Conservation (phyloP, 2,329 filamentous ascomycete species). For the Hymenoscyphus infarciens region DNA sequence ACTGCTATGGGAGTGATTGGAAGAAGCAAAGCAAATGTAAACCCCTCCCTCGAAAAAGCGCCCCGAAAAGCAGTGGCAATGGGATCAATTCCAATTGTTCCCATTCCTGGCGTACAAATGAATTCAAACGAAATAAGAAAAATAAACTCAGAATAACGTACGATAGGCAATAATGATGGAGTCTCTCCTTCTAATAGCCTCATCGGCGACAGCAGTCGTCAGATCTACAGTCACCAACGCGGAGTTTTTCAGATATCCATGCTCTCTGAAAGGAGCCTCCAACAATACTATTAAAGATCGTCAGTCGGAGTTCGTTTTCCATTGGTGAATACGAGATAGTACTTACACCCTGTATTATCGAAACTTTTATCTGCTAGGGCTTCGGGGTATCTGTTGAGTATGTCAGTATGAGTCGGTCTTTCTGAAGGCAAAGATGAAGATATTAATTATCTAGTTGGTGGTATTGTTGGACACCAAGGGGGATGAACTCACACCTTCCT, state of each 20-base stretch:
- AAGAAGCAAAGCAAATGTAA: background rate
- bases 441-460: background rate
- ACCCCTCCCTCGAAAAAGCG: background rate
- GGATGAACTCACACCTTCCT: conserved; percentile 59
- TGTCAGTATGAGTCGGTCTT: background rate
- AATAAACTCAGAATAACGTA: conserved; percentile 38
- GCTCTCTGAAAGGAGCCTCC: conserved; percentile 61
- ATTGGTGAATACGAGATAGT: background rate
- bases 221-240: conserved; percentile 86
- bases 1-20: background rate
- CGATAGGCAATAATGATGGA: conserved; percentile 88
- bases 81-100: background rate
- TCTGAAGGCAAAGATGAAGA: background rate
- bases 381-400: conserved; percentile 70
- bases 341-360: conserved; percentile 83
- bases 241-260: conserved; percentile 53
- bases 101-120: background rate
- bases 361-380: conserved; percentile 83
- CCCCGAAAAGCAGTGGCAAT: background rate
- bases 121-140: background rate
- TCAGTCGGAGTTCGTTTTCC: background rate
- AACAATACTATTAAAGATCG: conserved; percentile 52
- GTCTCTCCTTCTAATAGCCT: conserved; percentile 74
- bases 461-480: too few relatives aligned
- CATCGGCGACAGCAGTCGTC: conserved; percentile 81